phyloP scores from a whole-genome alignment of 2,329 filamentous ascomycete species.

The Pseudopithomyces maydicus region DNA sequence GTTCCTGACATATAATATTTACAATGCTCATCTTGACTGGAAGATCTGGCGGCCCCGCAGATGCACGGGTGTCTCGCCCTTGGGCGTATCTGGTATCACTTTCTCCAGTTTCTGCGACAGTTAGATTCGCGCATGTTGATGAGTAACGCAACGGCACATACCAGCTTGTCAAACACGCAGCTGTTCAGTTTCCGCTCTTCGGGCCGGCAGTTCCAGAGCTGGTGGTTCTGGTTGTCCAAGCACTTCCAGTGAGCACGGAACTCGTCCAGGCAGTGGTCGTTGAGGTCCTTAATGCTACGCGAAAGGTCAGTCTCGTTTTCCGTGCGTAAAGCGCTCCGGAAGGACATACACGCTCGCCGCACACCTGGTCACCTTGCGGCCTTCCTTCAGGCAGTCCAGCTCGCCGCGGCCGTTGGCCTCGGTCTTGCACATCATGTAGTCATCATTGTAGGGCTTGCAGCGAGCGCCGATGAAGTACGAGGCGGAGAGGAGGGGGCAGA shows the following conservation, averaged over 20 bases:
- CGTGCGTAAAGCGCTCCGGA: neutral
- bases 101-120: conserved; percentile 55
- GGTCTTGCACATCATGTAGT: conserved; percentile 99
- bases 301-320: conserved; percentile 14
- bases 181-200: conserved; percentile 89
- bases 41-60: conserved; percentile 53
- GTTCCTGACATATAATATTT: conserved; percentile 31
- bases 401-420: conserved; percentile 90
- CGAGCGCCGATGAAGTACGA: conserved; percentile 96
- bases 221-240: conserved; percentile 96
- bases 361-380: conserved; percentile 93
- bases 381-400: conserved; percentile 94
- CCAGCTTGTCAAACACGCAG: conserved; percentile 95
- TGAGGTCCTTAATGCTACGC: conserved; percentile 86
- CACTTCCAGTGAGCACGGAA: conserved; percentile 96
- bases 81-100: conserved; percentile 56
- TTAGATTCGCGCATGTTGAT: conserved; percentile 2
- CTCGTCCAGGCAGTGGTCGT: conserved; percentile 87
- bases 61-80: conserved; percentile 55
- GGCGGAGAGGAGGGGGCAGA: conserved; percentile 88
- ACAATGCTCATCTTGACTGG: conserved; percentile 39
- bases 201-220: conserved; percentile 92
- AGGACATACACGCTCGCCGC: conserved; percentile 82
- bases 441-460: conserved; percentile 95
- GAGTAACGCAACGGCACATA: conserved; percentile 58